Conservation (phyloP, 2,329 filamentous ascomycete species). For the Diaporthe helianthi region DNA sequence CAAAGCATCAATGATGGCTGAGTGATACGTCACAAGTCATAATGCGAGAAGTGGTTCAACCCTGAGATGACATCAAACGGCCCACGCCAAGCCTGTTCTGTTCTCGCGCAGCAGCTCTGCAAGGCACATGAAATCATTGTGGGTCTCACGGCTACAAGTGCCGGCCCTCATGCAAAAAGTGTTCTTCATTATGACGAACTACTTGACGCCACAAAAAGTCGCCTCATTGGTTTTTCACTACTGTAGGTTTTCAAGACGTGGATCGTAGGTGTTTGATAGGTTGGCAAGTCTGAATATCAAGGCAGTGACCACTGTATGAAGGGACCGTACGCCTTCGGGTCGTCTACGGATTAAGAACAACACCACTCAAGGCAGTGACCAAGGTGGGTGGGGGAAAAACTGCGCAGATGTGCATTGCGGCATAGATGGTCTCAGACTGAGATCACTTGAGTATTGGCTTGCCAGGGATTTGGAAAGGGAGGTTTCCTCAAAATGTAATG, state of each 20-base stretch:
- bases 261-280: neutral
- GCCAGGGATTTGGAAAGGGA: too few species aligned
- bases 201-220: neutral
- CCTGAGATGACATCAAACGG: conserved; percentile 30
- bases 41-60: neutral
- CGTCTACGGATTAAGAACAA: too few species aligned
- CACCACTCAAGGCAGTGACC: too few species aligned
- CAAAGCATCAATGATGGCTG: neutral
- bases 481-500: too few species aligned
- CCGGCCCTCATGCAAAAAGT: neutral
- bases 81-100: neutral
- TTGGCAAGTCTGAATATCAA: neutral
- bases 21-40: conserved; percentile 23
- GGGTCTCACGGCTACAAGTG: neutral
- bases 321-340: too few species aligned
- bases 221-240: too few species aligned
- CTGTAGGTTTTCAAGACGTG: neutral
- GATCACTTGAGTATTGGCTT: too few species aligned
- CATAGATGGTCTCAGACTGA: too few species aligned
- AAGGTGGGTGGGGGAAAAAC: too few species aligned
- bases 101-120: conserved; percentile 1
- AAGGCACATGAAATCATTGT: conserved; percentile 29
- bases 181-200: conserved; percentile 3
- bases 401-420: too few species aligned
- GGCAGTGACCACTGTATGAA: too few species aligned